phyloP scores from a whole-genome alignment of 2,329 filamentous ascomycete species.

The Calonectria ilicicola region DNA sequence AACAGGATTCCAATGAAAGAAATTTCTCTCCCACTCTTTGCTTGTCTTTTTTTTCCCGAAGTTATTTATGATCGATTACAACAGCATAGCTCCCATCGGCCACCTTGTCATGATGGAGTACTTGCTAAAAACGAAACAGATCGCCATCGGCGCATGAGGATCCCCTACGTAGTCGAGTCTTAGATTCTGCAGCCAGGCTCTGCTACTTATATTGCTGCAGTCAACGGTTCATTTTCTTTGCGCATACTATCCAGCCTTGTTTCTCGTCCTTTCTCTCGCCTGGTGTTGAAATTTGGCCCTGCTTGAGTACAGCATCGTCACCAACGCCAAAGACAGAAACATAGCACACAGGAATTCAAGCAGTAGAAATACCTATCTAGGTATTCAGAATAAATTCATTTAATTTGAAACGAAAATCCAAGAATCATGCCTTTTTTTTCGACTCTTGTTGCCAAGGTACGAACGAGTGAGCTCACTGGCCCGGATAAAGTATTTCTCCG shows the following conservation, averaged over 20 bases:
- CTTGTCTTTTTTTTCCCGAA: neutral
- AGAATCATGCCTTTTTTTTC: no score
- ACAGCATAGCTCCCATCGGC: neutral
- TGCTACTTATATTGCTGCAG: no score
- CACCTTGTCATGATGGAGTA: neutral
- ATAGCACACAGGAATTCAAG: no score
- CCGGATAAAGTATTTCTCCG: constrained; percentile 18
- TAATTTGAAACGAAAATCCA: no score
- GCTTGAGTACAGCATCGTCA: no score
- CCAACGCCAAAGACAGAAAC: no score
- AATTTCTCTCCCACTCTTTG: neutral
- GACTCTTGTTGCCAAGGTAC: no score
- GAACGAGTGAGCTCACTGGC: no score
- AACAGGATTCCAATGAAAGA: no score
- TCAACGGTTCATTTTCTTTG: neutral
- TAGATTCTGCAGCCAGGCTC: neutral
- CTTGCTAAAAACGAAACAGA: neutral
- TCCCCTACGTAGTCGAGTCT: neutral
- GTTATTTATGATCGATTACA: neutral
- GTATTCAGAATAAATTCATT: no score
- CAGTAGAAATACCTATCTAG: no score
- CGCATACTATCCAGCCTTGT: neutral
- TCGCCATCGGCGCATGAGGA: neutral
- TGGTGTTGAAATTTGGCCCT: neutral
- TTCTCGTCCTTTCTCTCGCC: neutral